Conservation (phyloP, 805 yeast species). For the Metschnikowia santaceciliae region DNA sequence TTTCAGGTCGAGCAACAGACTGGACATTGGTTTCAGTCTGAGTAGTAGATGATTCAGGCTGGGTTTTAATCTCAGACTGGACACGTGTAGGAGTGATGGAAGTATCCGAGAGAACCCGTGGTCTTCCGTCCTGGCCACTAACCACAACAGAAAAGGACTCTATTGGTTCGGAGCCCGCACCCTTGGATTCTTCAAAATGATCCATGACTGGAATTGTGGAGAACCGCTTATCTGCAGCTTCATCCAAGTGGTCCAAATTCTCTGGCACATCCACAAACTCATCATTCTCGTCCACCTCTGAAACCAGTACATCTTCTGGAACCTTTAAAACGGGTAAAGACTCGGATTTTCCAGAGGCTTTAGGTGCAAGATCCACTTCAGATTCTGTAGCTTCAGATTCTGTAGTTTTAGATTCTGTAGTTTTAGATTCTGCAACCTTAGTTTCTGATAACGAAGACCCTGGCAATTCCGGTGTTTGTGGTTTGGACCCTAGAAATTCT, state of each 20-base stretch:
- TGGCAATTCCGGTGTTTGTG: too few relatives aligned
- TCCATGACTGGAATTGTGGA: conserved; percentile 4
- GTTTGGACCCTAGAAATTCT: too few relatives aligned
- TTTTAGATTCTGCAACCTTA: too few relatives aligned
- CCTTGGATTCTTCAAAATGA: too few relatives aligned
- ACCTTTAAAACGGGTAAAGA: not conserved
- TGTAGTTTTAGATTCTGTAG: too few relatives aligned
- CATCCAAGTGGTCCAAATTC: conserved; percentile 8
- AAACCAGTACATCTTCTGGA: not conserved
- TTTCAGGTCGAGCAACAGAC: not conserved
- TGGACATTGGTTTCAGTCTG: not conserved
- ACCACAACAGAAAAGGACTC: not conserved
- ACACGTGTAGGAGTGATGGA: not conserved
- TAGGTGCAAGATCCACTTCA: too few relatives aligned
- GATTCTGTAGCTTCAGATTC: too few relatives aligned
- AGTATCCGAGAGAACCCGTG: not conserved
- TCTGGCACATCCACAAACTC: conserved; percentile 18
- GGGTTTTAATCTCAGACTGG: too few relatives aligned
- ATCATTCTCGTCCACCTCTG: conserved; percentile 7
- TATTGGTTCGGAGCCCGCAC: too few relatives aligned
- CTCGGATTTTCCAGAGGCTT: not conserved
- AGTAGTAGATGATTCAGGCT: too few relatives aligned
- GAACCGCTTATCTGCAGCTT: conserved; percentile 4
- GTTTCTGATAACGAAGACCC: too few relatives aligned
- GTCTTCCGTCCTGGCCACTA: not conserved